Percentiles rank a stretch among this genome's conserved stretches.
These are phyloP conservation scores for Gossypium gossypioides DNA, from an alignment of 441 rosid species.

Conservation along the genomic window DNA sequence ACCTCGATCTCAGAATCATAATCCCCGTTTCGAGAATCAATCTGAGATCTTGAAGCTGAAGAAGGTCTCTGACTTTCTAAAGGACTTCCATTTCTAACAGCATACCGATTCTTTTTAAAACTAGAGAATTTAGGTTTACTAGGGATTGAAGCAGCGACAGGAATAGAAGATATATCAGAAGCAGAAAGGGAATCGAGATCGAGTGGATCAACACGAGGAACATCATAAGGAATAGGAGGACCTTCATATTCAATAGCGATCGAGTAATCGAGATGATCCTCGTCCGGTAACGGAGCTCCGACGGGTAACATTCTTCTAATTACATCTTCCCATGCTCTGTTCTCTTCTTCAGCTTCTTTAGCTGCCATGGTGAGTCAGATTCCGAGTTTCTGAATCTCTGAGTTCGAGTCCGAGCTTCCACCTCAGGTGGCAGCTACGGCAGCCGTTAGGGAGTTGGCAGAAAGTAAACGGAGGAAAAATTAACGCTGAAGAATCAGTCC, in stretches of 20 bases:
- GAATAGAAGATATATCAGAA: conserved; percentile 21
- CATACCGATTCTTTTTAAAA: conserved; percentile 14
- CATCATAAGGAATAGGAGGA: conserved; percentile 33
- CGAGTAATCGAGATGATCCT: conserved; percentile 51
- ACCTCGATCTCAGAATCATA: conserved; percentile 9
- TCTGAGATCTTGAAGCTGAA: conserved; percentile 8
- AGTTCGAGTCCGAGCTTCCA: neutral
- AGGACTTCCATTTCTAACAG: neutral
- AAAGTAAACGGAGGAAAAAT: conserved; percentile 9
- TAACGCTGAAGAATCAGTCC: conserved; percentile 1
- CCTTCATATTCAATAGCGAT: conserved; percentile 47
- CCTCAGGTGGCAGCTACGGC: neutral
- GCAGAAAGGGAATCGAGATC: conserved; percentile 12
- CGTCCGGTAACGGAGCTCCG: conserved; percentile 49
- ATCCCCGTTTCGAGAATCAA: conserved; percentile 5
- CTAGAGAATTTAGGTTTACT: conserved; percentile 15
- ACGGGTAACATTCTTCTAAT: conserved; percentile 40
- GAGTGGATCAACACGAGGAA: conserved; percentile 42
- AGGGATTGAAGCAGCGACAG: conserved; percentile 25
- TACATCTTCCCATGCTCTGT: conserved; percentile 28
- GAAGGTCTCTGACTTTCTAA: conserved; percentile 1
- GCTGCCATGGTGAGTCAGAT: neutral
- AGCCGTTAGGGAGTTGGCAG: neutral
- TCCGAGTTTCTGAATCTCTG: neutral
- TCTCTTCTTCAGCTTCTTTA: conserved; percentile 20